Percentiles rank a stretch among this genome's conserved stretches.
Conservation (phyloP, 2,329 filamentous ascomycete species). For the Fusarium phyllophilum region DNA sequence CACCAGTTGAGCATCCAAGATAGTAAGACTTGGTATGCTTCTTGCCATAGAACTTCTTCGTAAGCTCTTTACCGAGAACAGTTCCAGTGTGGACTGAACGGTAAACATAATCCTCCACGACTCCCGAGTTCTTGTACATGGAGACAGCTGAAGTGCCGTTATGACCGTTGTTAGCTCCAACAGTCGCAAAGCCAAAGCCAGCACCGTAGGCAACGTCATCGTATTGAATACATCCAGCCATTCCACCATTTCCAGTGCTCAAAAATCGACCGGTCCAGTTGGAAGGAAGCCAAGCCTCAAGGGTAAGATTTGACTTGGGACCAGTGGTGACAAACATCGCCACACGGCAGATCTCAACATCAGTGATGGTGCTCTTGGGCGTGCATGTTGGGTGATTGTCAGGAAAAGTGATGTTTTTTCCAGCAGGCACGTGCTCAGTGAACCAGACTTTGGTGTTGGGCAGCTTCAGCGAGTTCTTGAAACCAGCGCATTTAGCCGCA, state of each 20-base stretch:
- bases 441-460: constrained; percentile 35
- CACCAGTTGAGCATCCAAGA: constrained; percentile 68
- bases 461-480: constrained; percentile 20
- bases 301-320: constrained; percentile 34
- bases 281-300: constrained; percentile 60
- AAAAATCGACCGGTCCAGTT: constrained; percentile 60
- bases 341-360: constrained; percentile 33
- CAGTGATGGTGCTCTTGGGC: constrained; percentile 23
- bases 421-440: constrained; percentile 28
- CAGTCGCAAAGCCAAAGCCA: constrained; percentile 55
- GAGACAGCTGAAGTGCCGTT: constrained; percentile 24
- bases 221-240: constrained; percentile 58
- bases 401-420: constrained; percentile 21
- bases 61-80: constrained; percentile 25
- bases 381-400: constrained; percentile 28
- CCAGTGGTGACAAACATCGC: constrained; percentile 29
- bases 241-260: constrained; percentile 60
- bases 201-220: constrained; percentile 50
- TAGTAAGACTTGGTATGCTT: constrained; percentile 61
- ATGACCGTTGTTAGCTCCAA: constrained; percentile 58
- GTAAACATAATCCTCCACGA: constrained; percentile 30
- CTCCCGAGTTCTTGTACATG: constrained; percentile 22
- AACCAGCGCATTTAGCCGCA: constrained; percentile 21
- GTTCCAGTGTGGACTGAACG: constrained; percentile 32
- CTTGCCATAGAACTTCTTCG: constrained; percentile 55